Evolutionary conservation across 2,329 filamentous ascomycete species (phyloP), one percentile per base, ranked within the genome.

Genomic region (Emergomyces pasteurianus): DNA sequence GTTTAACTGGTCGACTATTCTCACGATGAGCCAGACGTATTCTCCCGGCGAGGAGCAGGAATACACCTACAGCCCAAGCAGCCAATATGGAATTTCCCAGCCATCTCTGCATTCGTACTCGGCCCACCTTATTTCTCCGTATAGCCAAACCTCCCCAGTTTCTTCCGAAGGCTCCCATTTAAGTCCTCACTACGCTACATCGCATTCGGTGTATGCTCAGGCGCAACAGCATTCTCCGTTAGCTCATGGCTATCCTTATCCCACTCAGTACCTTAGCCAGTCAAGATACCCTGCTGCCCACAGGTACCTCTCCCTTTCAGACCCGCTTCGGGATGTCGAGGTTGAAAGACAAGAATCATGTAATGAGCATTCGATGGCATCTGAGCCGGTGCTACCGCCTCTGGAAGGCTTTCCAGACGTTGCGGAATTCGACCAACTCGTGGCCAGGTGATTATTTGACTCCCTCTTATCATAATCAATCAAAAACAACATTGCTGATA

Each of bases 321-420:
- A 76, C 53, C 67, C 68, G 31, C 66, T 71, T 47, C 65, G 66
- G 52, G 72, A 74, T 57, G 68, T 71, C 38, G 73, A 74, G 21
- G 75, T 78, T 42, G 77, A 79, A 66, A 73, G 69, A 60, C 77
- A 79, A 65, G 74, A 76, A 43, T 78, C 76, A 46, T 67, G 68
- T 43, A 77, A 78, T 61, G 73, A 77, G 63, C 67, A 69, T 21
- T 73, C 72, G 2, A 76, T 75, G 74, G 65, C 74, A 16, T 79
- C 77, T 21, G 77, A 79, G 62, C 73, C 76, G 21, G 71, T 79
- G 26, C 63, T 74, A 16, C 77, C 77, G 18, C 67, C 74, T 0
- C 60, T 77, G 10, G 74, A 76, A 50, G 77, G 77, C 1, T 79
- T 78, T 62, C 77, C 77, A 1, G 71, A 75, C 66, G 76, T 77